Conservation (phyloP, 2,329 filamentous ascomycete genomes). For the Apiospora malaysiana region DNA sequence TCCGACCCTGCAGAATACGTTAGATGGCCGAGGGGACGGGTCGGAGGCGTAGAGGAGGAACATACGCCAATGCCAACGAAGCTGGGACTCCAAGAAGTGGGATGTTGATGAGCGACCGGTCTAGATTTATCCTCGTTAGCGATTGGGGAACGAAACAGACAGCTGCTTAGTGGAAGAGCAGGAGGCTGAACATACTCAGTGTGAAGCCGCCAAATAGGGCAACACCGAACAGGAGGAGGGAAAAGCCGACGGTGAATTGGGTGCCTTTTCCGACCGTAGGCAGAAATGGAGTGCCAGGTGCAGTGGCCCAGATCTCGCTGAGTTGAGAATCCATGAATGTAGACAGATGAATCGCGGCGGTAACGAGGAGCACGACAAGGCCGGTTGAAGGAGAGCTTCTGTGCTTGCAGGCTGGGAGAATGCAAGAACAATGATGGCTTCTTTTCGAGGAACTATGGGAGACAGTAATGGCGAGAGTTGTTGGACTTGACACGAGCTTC, state of each 20-base stretch:
- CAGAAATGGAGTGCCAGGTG: conserved; percentile 83
- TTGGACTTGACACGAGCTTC: background rate
- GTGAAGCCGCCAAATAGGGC: conserved; percentile 80
- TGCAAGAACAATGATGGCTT: background rate
- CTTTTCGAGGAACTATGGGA: background rate
- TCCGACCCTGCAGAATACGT: conserved; percentile 70
- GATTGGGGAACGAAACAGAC: background rate
- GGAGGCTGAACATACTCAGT: conserved; percentile 67
- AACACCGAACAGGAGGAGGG: conserved; percentile 74
- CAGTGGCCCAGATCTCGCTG: conserved; percentile 91
- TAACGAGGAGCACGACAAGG: background rate
- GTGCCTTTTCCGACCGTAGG: conserved; percentile 80
- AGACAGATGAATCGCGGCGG: conserved; percentile 2
- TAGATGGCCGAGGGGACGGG: conserved; percentile 23
- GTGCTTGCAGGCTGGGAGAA: background rate
- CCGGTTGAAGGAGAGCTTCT: background rate
- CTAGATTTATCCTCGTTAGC: conserved; percentile 53
- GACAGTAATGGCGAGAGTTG: background rate
- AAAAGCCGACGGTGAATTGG: conserved; percentile 83
- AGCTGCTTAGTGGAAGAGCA: conserved; percentile 14
- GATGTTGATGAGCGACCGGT: conserved; percentile 80
- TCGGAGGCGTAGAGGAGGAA: conserved; percentile 28
- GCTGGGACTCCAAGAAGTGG: conserved; percentile 83
- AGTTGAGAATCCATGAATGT: conserved; percentile 78
- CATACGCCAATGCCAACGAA: conserved; percentile 88